Conservation (phyloP, 495 filamentous ascomycete species). For the Tirmania nivea region DNA sequence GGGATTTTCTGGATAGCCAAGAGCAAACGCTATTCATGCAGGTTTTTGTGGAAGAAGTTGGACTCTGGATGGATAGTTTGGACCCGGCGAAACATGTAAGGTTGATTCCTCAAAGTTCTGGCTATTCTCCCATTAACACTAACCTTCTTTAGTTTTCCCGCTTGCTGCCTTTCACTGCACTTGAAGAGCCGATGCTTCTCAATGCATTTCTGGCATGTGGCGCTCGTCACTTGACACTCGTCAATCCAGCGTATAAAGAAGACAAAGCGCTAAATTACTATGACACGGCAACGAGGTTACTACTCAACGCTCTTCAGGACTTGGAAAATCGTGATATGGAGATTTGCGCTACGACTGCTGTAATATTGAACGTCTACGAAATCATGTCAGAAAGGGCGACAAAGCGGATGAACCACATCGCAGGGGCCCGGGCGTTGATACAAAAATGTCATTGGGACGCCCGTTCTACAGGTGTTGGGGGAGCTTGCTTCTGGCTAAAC, state of each 20-base stretch:
- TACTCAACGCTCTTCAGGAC: conserved; percentile 54
- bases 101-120: neutral
- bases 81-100: conserved; percentile 64
- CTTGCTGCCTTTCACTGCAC: conserved; percentile 55
- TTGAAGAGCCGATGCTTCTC: conserved; percentile 72
- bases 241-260: conserved; percentile 46
- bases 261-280: conserved; percentile 68
- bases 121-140: neutral
- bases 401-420: conserved; percentile 68
- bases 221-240: conserved; percentile 52
- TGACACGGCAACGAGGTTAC: conserved; percentile 50
- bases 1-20: conserved; percentile 39
- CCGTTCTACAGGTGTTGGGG: conserved; percentile 52
- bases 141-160: conserved; percentile 40
- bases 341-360: conserved; percentile 71
- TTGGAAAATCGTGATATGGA: conserved; percentile 53
- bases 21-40: conserved; percentile 75
- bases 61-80: conserved; percentile 84
- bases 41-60: conserved; percentile 77
- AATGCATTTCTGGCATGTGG: conserved; percentile 84
- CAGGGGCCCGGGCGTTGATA: conserved; percentile 67
- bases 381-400: conserved; percentile 61
- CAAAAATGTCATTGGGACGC: conserved; percentile 84
- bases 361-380: conserved; percentile 80
- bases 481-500: conserved; percentile 89